Conservation (phyloP, 257 asterid genomes). For the Penstemon barbatus region DNA sequence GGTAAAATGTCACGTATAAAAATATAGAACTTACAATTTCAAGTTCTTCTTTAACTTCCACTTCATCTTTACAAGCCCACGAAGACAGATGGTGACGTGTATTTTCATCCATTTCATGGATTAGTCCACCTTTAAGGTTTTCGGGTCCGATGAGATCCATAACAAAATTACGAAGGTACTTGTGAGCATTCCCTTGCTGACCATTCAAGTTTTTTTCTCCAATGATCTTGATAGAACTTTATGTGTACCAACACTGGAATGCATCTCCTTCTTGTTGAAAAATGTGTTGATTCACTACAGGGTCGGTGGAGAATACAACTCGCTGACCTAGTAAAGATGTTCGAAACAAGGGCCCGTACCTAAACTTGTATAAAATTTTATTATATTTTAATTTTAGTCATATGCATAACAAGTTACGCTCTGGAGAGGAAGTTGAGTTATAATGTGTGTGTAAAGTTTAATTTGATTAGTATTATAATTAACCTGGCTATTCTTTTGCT, state of each 20-base stretch:
- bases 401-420: no score
- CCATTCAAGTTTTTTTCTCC: constrained; percentile 73
- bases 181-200: constrained; percentile 75
- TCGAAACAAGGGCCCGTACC: constrained; percentile 73
- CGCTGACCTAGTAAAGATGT: constrained; percentile 73
- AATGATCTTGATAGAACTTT: constrained; percentile 66
- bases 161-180: constrained; percentile 80
- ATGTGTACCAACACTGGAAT: constrained; percentile 86
- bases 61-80: no score
- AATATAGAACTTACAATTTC: no score
- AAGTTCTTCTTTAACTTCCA: no score
- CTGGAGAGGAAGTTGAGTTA: no score
- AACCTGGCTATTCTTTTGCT: constrained; percentile 65
- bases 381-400: no score
- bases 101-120: no score
- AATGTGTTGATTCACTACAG: constrained; percentile 69
- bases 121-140: constrained; percentile 40
- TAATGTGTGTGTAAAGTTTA: background rate
- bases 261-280: constrained; percentile 72
- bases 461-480: background rate
- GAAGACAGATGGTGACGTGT: no score
- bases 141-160: constrained; percentile 76
- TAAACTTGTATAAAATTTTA: constrained; percentile 16
- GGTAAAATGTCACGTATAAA: no score
- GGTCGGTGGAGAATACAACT: constrained; percentile 68